Evolutionary conservation across 164 flowering plant genomes (phyloP), one percentile per base, ranked within the genome.

Genomic region (Saururus chinensis): DNA sequence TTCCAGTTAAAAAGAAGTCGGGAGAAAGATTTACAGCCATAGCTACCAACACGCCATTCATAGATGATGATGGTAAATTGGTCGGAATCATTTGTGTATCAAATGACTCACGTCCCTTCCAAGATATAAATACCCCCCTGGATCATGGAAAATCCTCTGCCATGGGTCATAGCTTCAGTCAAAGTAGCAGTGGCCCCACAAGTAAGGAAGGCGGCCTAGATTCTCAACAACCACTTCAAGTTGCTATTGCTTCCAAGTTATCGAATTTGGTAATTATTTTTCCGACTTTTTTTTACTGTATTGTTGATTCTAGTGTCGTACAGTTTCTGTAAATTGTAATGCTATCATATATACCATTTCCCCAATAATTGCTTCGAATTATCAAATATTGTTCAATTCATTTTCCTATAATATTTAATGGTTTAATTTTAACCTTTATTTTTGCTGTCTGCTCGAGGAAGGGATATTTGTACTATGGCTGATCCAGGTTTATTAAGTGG

Each of bases 51-150:
- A 81, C 97, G 21, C 96, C 97, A 9, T 81, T 91, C 60, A 84
- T 83, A 61, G 96, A 95, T 63, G 97, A 91, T 57, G 80, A 82
- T 76, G 86, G 84, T 58, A 62, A 71, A 59, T 76, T 95, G 71
- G 75, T 89, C 65, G 99, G 99, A 54, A 69, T 83, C 60, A 81
- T 95, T 63, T 83, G 93, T 77, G 88, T 88, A 14, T 84, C 97
- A 23, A 84, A 63, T 71, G 93, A 95, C 73, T 70, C 87, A 11
- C 71, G 75, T 14, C 77, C 79, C 4, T 85, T 85, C 73, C 80
- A 70, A 65, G 84, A 87, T 60, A 62, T 51, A 42, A 71, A 60
- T 26, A 22, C 61, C 51, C 68, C 79, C n/a, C 60, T 65, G 7
- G 45, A 62, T 7, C 64, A 45, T 16, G 7, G 70, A 23, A 76